These are phyloP conservation scores for Dactylella cylindrospora DNA, from an alignment of 2,329 filamentous ascomycete species.

Conservation along the genomic window DNA sequence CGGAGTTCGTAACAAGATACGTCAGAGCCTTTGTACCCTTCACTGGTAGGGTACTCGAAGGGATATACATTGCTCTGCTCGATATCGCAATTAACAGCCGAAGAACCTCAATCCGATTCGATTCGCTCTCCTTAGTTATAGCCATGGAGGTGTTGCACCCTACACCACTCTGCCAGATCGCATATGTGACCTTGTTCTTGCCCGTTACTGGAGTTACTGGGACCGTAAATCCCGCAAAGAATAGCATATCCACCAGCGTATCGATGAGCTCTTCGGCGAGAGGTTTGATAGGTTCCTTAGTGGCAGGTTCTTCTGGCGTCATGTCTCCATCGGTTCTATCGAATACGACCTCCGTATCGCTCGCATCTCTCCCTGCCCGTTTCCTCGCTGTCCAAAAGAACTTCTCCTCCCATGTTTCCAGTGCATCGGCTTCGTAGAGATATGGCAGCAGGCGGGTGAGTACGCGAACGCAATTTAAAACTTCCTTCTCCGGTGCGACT, in stretches of 20 bases:
- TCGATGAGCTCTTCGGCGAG: constrained; percentile 91
- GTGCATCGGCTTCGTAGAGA: constrained; percentile 81
- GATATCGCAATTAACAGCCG: constrained; percentile 80
- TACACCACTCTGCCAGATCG: constrained; percentile 97
- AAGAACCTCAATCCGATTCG: constrained; percentile 78
- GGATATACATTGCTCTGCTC: constrained; percentile 91
- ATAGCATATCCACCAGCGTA: constrained; percentile 81
- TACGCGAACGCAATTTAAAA: constrained; percentile 91
- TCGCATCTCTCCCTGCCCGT: constrained; percentile 66
- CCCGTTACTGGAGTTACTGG: constrained; percentile 66
- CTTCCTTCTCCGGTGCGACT: constrained; percentile 77
- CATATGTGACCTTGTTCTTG: constrained; percentile 80
- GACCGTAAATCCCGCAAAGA: constrained; percentile 87
- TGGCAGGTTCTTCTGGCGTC: constrained; percentile 51
- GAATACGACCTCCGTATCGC: constrained; percentile 75
- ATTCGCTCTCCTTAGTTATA: constrained; percentile 89
- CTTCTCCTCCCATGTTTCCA: constrained; percentile 81
- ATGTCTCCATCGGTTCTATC: constrained; percentile 63
- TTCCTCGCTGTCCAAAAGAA: constrained; percentile 89
- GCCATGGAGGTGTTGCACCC: constrained; percentile 87
- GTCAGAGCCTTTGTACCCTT: constrained; percentile 81
- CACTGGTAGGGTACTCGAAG: constrained; percentile 75
- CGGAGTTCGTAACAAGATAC: constrained; percentile 69
- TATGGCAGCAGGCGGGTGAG: constrained; percentile 87
- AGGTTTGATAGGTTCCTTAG: constrained; percentile 71